Base-by-base conservation (phyloP, 495 filamentous ascomycete species). In the Pseudotulostoma volvatum region DNA sequence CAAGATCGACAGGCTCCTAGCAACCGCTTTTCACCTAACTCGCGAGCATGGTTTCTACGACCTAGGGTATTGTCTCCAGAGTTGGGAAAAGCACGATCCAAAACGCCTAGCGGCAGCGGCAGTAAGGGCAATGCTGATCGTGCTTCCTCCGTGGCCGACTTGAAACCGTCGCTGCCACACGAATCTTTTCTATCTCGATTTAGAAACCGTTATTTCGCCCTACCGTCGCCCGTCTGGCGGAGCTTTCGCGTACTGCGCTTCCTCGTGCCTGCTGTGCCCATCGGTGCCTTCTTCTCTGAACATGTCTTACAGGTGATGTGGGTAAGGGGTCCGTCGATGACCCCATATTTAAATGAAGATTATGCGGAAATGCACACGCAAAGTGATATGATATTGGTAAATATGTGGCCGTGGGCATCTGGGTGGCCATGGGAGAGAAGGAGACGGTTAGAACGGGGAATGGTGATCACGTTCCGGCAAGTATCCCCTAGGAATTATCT, bases 241-340 rank as follows among this genome's bases (percentile, higher is more conserved):
- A 41, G 49, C 42, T 44, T 57, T 36, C 55, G 52, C 42, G 37
- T 47, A 20, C 58, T 74, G 31, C 57, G 77, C 47, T 52, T 66
- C 40, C 60, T 74, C 43, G 64, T 66, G 18, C 71, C 76, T 20
- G 65, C 76, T 56, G 47, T 82, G 18, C 79, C 79, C 1, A 69
- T 79, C 18, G 52, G 70, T 17, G 64, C 77, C 32, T 77, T 73
- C 59, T 70, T 83, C 59, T 71, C 74, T 36, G 62, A 67, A 34
- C 63, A 79, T 47, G 61, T 83, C 37, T 63, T 68, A 35, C 64
- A 77, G 43, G 44, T 79, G 18, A 73, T 74, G 47, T 65, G 65
- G 58, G 74, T 85, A 44, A 62, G 57, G 18, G 82, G 82, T 2
- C 61, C 72, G 15, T 80, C 74, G 11, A 88, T 88, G 82, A 82